A percentile compares a stretch with the other conserved stretches of the same genome.
Conservation (phyloP, 2,329 filamentous ascomycete species). For the Penicillium sp. region DNA sequence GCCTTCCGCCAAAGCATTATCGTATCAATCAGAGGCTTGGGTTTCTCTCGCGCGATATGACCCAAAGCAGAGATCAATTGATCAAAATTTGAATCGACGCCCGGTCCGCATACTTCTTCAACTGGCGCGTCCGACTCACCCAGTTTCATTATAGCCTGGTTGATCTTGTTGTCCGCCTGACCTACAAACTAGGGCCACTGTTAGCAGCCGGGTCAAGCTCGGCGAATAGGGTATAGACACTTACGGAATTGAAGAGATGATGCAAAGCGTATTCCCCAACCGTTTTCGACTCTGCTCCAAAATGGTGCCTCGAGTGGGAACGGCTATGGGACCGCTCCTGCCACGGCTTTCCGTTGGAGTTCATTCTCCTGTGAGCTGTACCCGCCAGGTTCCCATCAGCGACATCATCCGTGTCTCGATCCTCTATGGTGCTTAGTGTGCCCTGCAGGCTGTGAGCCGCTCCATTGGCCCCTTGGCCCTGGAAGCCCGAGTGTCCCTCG, state of each 20-base stretch:
- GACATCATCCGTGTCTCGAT: no score
- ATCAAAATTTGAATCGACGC: slow-evolving; percentile 80
- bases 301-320: slow-evolving; percentile 62
- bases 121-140: slow-evolving; percentile 75
- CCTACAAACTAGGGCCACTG: no score
- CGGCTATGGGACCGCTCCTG: slow-evolving; percentile 66
- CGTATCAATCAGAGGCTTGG: slow-evolving; percentile 88
- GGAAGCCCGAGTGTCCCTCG: no score
- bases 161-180: slow-evolving; percentile 92
- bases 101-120: slow-evolving; percentile 81
- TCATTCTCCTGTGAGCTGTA: no score
- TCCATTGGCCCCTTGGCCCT: no score
- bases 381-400: no score
- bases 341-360: slow-evolving; percentile 57
- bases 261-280: slow-evolving; percentile 97
- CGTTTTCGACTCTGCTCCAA: slow-evolving; percentile 78
- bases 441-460: no score
- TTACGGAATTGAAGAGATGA: slow-evolving; percentile 92
- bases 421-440: slow-evolving; percentile 25
- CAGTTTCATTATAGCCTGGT: slow-evolving; percentile 70
- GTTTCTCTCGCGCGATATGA: slow-evolving; percentile 87
- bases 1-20: slow-evolving; percentile 97
- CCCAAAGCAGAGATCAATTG: slow-evolving; percentile 87
- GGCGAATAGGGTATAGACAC: no score
- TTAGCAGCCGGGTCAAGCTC: no score